These are phyloP conservation scores for Penicillium flavigenum DNA, from an alignment of 495 filamentous ascomycete species.

Conservation along the genomic window DNA sequence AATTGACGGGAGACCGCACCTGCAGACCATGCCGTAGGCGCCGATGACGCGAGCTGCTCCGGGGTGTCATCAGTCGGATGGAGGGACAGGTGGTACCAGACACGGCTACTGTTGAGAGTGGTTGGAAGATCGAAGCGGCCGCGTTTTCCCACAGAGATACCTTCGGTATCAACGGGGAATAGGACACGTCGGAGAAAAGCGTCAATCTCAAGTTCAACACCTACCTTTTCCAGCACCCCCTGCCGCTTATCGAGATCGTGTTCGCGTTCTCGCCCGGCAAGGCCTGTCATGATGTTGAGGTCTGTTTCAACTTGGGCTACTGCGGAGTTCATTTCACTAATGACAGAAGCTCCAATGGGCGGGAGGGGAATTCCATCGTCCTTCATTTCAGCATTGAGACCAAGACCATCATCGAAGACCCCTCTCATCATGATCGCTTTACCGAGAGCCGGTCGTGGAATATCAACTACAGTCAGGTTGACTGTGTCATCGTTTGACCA, in stretches of 20 bases:
- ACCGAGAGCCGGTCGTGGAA: slow-evolving; percentile 74
- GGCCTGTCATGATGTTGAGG: slow-evolving; percentile 69
- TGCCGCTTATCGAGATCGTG: slow-evolving; percentile 78
- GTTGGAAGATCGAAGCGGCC: slow-evolving; percentile 73
- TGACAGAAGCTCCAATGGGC: slow-evolving; percentile 69
- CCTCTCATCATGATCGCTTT: slow-evolving; percentile 84
- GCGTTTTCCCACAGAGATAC: slow-evolving; percentile 67
- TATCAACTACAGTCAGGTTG: slow-evolving; percentile 82
- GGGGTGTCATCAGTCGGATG: slow-evolving; percentile 89
- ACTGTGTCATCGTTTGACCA: slow-evolving; percentile 77
- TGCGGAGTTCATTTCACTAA: slow-evolving; percentile 80
- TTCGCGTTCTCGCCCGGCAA: slow-evolving; percentile 68
- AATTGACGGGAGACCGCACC: slow-evolving; percentile 88
- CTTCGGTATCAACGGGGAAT: slow-evolving; percentile 73
- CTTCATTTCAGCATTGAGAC: slow-evolving; percentile 96
- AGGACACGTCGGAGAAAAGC: slow-evolving; percentile 82
- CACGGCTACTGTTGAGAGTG: slow-evolving; percentile 73
- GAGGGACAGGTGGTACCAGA: slow-evolving; percentile 92
- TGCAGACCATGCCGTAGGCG: slow-evolving; percentile 79
- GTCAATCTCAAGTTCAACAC: slow-evolving; percentile 73
- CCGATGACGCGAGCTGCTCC: slow-evolving; percentile 59
- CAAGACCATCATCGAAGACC: slow-evolving; percentile 86
- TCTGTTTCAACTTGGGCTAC: slow-evolving; percentile 77
- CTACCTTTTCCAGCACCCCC: slow-evolving; percentile 80
- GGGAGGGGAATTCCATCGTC: slow-evolving; percentile 79